Base-by-base conservation (phyloP, 371 early-diverging fungal genomes). In the Zychaea mexicana region DNA sequence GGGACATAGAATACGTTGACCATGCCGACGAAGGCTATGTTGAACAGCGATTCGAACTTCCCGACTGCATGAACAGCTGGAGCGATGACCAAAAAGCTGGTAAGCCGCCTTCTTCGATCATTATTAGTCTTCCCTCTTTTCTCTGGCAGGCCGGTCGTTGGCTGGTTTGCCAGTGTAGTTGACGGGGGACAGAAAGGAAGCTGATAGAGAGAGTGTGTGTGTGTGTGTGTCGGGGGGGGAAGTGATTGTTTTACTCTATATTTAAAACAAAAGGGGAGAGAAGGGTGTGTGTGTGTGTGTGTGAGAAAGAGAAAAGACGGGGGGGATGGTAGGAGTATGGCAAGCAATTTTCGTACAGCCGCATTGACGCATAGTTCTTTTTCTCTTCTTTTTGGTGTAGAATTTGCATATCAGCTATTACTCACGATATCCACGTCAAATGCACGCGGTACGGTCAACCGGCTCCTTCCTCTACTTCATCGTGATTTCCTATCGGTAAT, bases 341-440 rank as follows among this genome's bases (percentile, higher is more conserved):
- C n/a, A 12, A 42, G 2, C 3, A 39, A 42, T 42, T 17, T 42
- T 58, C 13, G 17, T 21, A 61, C 7, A 12, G 33, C 6, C 46
- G 36, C 33, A 65, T 30, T 47, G 49, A 46, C n/a, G 22, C 49
- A 49, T 13, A 24, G n/a, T 67, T 52, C 30, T 24, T 61, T 66
- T 17, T 12, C 13, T 42, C 4, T 42, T 7, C n/a, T n/a, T n/a
- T n/a, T 42, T 3, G 13, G n/a, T 42, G n/a, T 72, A 89, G 92
- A 92, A 62, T 83, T 88, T 60, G 92, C 92, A 0, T 80, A 85
- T 68, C 85, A 86, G 57, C 72, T 92, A 0, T 78, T 93, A 21
- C 65, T 79, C 57, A 81, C 84, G 15, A 81, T 93, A 13, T 82
- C 88, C 6, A 76, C 86, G 6, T 72, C 85, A 27, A 74, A 75